These are phyloP conservation scores for Arabidopsis thaliana DNA, from an alignment of 345 rosid genomes.

Conservation along the genomic window TAIR10.1 NC_003071.7:15434001-15434500, in stretches of 20 bases:
- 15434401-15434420: constrained; percentile 96
- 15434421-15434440: constrained; percentile 65
- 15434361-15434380: constrained; percentile 87
- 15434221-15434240: not conserved
- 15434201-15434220: not conserved
- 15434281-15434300: not conserved
- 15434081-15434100: constrained; percentile 9
- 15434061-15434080: constrained; percentile 31
- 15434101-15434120: constrained; percentile 38
- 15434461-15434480: constrained; percentile 28
- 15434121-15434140: constrained; percentile 98
- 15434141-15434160: constrained; percentile 85
- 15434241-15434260: constrained; percentile 5
- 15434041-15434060: constrained; percentile 22
- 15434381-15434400: constrained; percentile 89
- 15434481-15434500: constrained; percentile 29
- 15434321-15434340: constrained; percentile 17
- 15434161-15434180: constrained; percentile 87
- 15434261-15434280: not conserved
- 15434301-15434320: constrained; percentile 14
- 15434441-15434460: constrained; percentile 10
- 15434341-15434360: constrained; percentile 75
- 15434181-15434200: constrained; percentile 72
- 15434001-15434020: constrained; percentile 99
- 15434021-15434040: constrained; percentile 60